Evolutionary conservation across 257 asterid species (phyloP), one percentile per base, ranked within the genome.

Genomic region (Forsythia suspensa): DNA sequence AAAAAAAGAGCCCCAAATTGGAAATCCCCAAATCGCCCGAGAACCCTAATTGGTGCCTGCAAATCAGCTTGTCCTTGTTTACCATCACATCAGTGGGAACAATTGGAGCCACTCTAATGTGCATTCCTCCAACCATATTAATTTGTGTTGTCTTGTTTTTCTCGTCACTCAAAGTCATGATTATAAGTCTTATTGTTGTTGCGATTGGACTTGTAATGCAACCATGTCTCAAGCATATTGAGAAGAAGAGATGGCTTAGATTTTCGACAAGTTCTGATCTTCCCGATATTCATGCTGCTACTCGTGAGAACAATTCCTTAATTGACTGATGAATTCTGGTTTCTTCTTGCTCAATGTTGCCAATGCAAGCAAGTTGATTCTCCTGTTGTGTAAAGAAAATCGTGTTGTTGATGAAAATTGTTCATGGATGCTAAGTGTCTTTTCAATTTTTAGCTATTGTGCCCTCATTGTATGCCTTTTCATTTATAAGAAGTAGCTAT

Each of bases 211-310:
- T 89, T 44, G 75, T 86, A 36, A 21, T 91, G 88, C 89, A 82
- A 46, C 94, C 94, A 3, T 82, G 90, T 42, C 80, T 91, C 44
- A 85, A 82, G 83, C 78, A 82, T 38, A 5, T 74, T 4, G 91
- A 91, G 90, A 86, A 81, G 81, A 89, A 82, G 85, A 70, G 78
- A 52, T 91, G 94, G 94, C 80, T 89, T 34, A 82, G 79, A 43
- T 91, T 91, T 78, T 88, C 94, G 0, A 70, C 65, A 3, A 89
- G 84, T 63, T 43, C 90, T 2, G 82, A 86, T 41, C 91, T 91
- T 77, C 94, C 92, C 0, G 89, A 87, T 80, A 72, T 89, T 66
- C 24, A 24, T 24, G 24, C 24, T 24, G 24, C 24, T 24, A 24
- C 24, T 24, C 24, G 24, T 24, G 24, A 24, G 24, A 24, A 24